Evolutionary conservation across 129 eudicot genomes (phyloP).

Genomic region (Chrysanthemum makinoi): DNA sequence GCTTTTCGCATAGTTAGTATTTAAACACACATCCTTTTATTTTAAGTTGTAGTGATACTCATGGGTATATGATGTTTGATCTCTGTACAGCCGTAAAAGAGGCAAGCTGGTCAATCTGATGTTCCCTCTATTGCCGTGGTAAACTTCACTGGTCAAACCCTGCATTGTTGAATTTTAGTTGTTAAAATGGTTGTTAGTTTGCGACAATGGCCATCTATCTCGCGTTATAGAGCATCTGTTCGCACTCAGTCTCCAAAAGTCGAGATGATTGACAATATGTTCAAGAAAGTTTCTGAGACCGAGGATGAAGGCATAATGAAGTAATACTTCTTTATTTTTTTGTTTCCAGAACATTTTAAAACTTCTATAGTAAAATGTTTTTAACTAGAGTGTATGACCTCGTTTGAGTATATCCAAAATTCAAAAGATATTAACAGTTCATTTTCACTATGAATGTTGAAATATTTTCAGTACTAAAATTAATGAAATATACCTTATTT

Average conservation of each 20-base stretch:
- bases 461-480: too few species aligned
- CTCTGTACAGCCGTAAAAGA: too few species aligned
- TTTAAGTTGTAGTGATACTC: too few species aligned
- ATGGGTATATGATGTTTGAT: too few species aligned
- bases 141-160: neutral
- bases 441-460: too few species aligned
- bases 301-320: slow-evolving; percentile 79
- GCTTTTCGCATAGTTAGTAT: too few species aligned
- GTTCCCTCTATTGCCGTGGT: slow-evolving; percentile 91
- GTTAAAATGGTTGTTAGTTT: slow-evolving; percentile 57
- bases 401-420: too few species aligned
- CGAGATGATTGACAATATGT: slow-evolving; percentile 70
- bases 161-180: neutral
- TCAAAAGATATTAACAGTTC: neutral
- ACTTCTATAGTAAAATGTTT: too few species aligned
- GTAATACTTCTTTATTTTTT: slow-evolving; percentile 18
- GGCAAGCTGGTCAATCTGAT: slow-evolving; percentile 79
- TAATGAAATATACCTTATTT: too few species aligned
- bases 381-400: too few species aligned
- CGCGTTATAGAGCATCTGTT: slow-evolving; percentile 71
- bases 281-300: slow-evolving; percentile 51
- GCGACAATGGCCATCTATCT: slow-evolving; percentile 71
- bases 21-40: too few species aligned
- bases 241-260: slow-evolving; percentile 70
- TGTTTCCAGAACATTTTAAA: neutral